phyloP scores from a whole-genome alignment of 2,329 filamentous ascomycete species.

The Penicillium sp. region DNA sequence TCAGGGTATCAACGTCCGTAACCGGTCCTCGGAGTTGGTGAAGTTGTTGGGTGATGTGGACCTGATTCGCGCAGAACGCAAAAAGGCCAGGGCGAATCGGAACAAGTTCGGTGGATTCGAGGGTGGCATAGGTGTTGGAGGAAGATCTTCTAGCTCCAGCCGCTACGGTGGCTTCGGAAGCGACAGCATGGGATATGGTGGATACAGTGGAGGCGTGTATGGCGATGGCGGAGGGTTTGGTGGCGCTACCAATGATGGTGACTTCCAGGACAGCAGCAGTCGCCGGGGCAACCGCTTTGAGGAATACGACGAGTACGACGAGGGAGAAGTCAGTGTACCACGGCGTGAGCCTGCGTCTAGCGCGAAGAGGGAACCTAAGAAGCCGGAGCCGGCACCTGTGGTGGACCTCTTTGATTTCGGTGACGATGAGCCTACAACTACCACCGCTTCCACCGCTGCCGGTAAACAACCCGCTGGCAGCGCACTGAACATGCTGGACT shows the following conservation, averaged over 20 bases:
- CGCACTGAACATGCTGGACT: constrained; percentile 47
- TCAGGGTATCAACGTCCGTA: constrained; percentile 95
- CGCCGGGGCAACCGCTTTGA: constrained; percentile 73
- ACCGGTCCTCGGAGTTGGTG: constrained; percentile 89
- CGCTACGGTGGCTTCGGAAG: constrained; percentile 90
- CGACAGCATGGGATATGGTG: constrained; percentile 62
- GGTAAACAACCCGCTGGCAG: constrained; percentile 46
- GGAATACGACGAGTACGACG: constrained; percentile 95
- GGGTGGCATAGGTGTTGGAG: constrained; percentile 63
- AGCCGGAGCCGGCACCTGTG: constrained; percentile 65
- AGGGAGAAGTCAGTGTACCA: constrained; percentile 55
- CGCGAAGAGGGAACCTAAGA: constrained; percentile 51
- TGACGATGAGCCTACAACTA: constrained; percentile 63
- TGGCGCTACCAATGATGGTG: constrained; percentile 40
- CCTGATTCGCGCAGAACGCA: constrained; percentile 57
- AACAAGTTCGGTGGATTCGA: constrained; percentile 96
- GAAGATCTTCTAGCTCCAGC: constrained; percentile 50
- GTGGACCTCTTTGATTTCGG: constrained; percentile 85
- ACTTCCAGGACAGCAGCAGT: constrained; percentile 61
- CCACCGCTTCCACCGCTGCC: constrained; percentile 38
- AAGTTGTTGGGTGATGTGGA: constrained; percentile 78
- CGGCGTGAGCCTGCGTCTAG: constrained; percentile 47
- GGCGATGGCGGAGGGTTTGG: constrained; percentile 25
- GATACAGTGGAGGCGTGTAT: constrained; percentile 72
- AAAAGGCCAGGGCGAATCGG: constrained; percentile 84